These are phyloP conservation scores for Quercus phellos DNA, from an alignment of 331 rosid genomes.

Conservation along the genomic window DNA sequence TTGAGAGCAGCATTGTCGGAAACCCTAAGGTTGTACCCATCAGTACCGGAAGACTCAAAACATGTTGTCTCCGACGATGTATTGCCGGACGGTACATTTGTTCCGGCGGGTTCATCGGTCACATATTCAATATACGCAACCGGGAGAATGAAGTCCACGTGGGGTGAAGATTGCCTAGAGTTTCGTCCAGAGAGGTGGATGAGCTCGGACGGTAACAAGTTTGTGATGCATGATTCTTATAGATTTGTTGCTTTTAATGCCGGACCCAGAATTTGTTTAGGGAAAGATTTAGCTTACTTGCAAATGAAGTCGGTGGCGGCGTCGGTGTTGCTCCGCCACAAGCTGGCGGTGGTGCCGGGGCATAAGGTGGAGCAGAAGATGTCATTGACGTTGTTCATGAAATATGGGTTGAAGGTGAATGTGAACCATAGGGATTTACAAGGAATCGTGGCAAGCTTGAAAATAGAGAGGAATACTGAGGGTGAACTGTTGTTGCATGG, in stretches of 20 bases:
- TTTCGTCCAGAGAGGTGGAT: conserved; percentile 90
- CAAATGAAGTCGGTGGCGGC: conserved; percentile 92
- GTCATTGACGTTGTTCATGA: conserved; percentile 89
- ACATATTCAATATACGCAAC: conserved; percentile 80
- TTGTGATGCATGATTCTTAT: conserved; percentile 58
- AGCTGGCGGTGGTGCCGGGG: conserved; percentile 52
- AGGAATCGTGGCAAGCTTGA: conserved; percentile 35
- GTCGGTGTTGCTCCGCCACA: conserved; percentile 70
- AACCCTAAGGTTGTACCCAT: conserved; percentile 80
- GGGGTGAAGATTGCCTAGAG: conserved; percentile 95
- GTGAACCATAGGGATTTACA: conserved; percentile 53
- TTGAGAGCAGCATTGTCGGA: conserved; percentile 81
- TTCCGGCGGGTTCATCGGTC: conserved; percentile 78
- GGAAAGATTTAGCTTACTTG: conserved; percentile 80
- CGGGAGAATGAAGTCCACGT: conserved; percentile 66
- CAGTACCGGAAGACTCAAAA: conserved; percentile 92
- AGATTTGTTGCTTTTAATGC: conserved; percentile 88
- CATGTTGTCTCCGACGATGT: conserved; percentile 64
- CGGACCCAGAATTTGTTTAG: conserved; percentile 89
- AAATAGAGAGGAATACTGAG: conserved; percentile 13
- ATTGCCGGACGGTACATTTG: conserved; percentile 78
- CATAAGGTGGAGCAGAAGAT: conserved; percentile 87
- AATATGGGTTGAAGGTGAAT: conserved; percentile 71
- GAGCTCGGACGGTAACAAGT: conserved; percentile 49
- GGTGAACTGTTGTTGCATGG: conserved; percentile 18